Conservation (phyloP, 108 stramenopile genomes). For the Skeletonema potamos region DNA sequence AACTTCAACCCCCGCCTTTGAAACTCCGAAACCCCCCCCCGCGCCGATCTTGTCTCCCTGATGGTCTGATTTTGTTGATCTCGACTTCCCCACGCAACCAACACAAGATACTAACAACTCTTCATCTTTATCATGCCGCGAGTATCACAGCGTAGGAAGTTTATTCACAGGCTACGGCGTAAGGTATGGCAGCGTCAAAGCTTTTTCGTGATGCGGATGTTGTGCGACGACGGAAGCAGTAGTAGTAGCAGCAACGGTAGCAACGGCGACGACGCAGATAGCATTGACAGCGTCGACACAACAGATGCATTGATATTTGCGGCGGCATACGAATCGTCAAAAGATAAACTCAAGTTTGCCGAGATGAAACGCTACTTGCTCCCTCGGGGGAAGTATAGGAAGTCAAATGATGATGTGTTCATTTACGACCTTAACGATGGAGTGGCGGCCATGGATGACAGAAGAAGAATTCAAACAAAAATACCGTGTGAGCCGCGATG, state of each 20-base stretch:
- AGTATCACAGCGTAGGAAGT: neutral
- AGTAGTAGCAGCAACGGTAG: neutral
- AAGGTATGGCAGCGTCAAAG: neutral
- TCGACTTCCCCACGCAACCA: no score
- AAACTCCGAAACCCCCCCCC: no score
- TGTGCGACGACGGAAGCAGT: neutral
- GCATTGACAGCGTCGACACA: neutral
- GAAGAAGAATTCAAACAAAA: slow-evolving; percentile 9
- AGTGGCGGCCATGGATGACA: neutral
- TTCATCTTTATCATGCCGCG: neutral
- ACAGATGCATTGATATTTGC: neutral
- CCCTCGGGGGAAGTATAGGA: neutral
- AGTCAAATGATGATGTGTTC: neutral
- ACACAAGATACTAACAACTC: no score
- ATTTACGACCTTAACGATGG: neutral
- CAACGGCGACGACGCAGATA: neutral
- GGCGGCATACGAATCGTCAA: neutral
- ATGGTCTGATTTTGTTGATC: no score
- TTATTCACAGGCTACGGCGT: neutral
- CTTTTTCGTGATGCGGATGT: neutral
- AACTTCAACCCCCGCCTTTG: no score
- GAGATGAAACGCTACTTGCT: neutral
- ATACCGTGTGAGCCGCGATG: neutral
- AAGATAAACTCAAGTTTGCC: neutral
- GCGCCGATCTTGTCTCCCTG: no score